Evolutionary conservation across 345 rosid genomes (phyloP), one percentile per base, ranked within the genome.

Genomic region (Sonneratia alba): DNA sequence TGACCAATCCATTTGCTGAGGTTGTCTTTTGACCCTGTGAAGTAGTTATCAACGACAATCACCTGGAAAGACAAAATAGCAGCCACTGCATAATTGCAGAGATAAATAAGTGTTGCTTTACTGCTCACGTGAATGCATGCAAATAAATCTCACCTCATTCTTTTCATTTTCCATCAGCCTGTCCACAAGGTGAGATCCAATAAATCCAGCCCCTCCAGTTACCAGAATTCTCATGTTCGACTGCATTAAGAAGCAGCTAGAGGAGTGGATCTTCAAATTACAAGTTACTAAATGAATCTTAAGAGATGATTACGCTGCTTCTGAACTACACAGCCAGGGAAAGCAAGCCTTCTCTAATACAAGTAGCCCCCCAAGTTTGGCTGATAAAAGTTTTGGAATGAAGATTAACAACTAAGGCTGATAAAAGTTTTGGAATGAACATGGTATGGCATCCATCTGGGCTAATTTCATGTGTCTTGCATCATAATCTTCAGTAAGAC

Each of bases 161-260:
- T 90, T 90, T 75, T 90, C 97, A 71, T 92, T 90, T 74, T 90
- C 94, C 99, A 92, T 95, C 7, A 92, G 81, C 79, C 73, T 90
- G 85, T 95, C 99, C 69, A 92, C 99, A 71, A 92, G 83, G 71
- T 95, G 99, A 49, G 99, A 95, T 3, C 99, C 99, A 32, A 95
- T 95, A 83, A 90, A 95, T 24, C 99, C 98, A 79, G 99, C 99
- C 79, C 99, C 99, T 73, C 99, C 99, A 15, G 93, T 83, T 40
- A 95, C 81, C 85, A 95, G 79, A 79, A 95, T 95, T 73, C 99
- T 89, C 97, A 90, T 90, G 76, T 92, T 95, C 36, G 99, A 79
- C 99, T 95, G 85, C 77, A 70, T 78, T 48, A 38, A 70, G 16
- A 51, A 38, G 49, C 66, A 34, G 59, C 4, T 21, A 18, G 59